phyloP scores from a whole-genome alignment of 768 basidiomycete genomes.

The Boletellus ananas region DNA sequence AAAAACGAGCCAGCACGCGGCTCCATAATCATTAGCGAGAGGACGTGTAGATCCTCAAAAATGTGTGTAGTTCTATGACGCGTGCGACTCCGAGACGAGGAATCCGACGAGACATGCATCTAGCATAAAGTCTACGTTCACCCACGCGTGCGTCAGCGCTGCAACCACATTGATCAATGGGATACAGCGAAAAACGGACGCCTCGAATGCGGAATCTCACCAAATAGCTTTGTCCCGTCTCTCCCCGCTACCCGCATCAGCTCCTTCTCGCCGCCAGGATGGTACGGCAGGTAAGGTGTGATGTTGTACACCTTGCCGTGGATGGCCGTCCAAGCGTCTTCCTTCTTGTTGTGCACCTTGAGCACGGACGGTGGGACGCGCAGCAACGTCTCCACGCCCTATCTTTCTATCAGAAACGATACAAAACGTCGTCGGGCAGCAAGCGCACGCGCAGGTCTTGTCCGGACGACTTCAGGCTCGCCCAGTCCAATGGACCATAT shows the following conservation, averaged over 20 bases:
- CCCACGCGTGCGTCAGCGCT: conserved; percentile 96
- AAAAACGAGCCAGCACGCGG: too few relatives aligned
- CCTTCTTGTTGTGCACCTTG: conserved; percentile 73
- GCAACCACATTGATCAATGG: conserved; percentile 2
- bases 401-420: background rate
- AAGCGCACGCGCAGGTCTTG: conserved; percentile 66
- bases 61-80: conserved; percentile 27
- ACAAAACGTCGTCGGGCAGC: background rate
- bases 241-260: conserved; percentile 93
- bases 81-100: conserved; percentile 65
- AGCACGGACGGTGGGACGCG: conserved; percentile 76
- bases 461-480: conserved; percentile 78
- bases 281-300: background rate
- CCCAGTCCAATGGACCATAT: conserved; percentile 93
- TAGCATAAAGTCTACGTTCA: conserved; percentile 94
- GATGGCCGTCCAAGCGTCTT: conserved; percentile 92
- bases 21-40: background rate
- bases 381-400: conserved; percentile 69
- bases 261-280: conserved; percentile 45
- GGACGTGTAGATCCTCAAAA: background rate
- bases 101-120: conserved; percentile 92
- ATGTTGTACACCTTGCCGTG: conserved; percentile 1
- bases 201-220: conserved; percentile 46
- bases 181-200: too few relatives aligned
- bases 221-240: conserved; percentile 92